Evolutionary conservation across 1,284 basidiomycete species (phyloP).

Genomic region (Ceratobasidium sp.): DNA sequence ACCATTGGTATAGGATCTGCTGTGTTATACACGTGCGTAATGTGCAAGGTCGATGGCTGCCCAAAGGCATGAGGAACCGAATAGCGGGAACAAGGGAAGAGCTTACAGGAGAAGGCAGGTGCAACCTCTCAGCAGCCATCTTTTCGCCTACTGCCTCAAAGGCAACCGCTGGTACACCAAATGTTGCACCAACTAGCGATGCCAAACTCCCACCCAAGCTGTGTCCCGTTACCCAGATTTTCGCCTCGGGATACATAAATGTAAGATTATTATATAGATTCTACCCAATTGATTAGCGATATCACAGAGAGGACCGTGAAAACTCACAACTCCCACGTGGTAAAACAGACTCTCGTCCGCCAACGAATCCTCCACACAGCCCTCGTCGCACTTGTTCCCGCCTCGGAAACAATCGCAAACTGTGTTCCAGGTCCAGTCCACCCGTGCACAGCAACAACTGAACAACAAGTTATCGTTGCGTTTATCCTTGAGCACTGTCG

Average conservation of each 20-base stretch:
- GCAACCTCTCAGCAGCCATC: constrained; percentile 83
- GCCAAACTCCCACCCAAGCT: constrained; percentile 80
- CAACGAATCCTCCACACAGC: constrained; percentile 82
- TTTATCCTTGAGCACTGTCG: constrained; percentile 91
- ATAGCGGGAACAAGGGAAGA: neutral
- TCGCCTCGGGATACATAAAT: constrained; percentile 89
- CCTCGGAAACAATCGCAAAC: constrained; percentile 87
- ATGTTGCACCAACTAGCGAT: constrained; percentile 87
- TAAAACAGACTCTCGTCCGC: constrained; percentile 90
- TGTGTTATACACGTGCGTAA: constrained; percentile 85
- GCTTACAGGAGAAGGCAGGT: constrained; percentile 81
- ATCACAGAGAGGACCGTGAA: neutral
- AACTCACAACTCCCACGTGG: constrained; percentile 72
- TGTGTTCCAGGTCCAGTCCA: constrained; percentile 94
- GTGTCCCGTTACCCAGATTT: constrained; percentile 81
- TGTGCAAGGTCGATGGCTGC: constrained; percentile 65
- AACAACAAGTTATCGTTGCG: constrained; percentile 96
- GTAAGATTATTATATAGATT: constrained; percentile 94
- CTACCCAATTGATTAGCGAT: constrained; percentile 50
- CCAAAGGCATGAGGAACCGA: neutral
- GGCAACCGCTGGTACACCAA: constrained; percentile 88
- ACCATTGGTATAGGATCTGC: constrained; percentile 75
- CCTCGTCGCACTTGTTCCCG: constrained; percentile 81
- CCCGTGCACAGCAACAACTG: constrained; percentile 94
- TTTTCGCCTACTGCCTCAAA: constrained; percentile 94